These are phyloP conservation scores for Beauveria sp. DNA, from an alignment of 2,329 filamentous ascomycete species.

Conservation along the genomic window DNA sequence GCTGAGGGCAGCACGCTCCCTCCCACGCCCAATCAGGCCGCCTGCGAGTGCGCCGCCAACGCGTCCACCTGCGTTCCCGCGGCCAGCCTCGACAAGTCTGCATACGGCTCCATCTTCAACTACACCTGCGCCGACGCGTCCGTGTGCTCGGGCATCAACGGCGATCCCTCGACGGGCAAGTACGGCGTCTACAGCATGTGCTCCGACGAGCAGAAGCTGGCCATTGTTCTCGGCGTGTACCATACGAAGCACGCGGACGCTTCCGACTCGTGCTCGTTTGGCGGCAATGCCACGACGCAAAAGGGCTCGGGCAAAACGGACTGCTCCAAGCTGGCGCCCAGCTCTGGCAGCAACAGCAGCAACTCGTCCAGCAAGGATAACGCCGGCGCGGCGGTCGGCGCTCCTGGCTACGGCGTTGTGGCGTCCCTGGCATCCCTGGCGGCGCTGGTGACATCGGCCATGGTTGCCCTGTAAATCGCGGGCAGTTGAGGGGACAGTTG, in stretches of 20 bases:
- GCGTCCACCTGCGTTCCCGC: constrained; percentile 64
- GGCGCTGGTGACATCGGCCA: constrained; percentile 37
- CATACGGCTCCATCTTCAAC: constrained; percentile 41
- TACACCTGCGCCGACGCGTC: constrained; percentile 8
- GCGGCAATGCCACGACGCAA: constrained; percentile 54
- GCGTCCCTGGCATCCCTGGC: constrained; percentile 26
- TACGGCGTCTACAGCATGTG: constrained; percentile 80
- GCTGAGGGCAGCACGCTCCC: constrained; percentile 56
- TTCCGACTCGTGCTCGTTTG: constrained; percentile 61
- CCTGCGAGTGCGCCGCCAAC: constrained; percentile 81
- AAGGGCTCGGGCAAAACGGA: constrained; percentile 37
- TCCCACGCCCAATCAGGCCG: constrained; percentile 66
- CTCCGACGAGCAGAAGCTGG: constrained; percentile 60
- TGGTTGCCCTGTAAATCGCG: constrained; percentile 43
- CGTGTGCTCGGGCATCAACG: constrained; percentile 4
- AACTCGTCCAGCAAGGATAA: constrained; percentile 11
- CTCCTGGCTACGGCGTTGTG: constrained; percentile 30
- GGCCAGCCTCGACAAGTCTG: constrained; percentile 45
- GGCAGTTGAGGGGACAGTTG: neutral
- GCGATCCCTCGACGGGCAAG: constrained; percentile 34
- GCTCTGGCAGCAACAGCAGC: constrained; percentile 13
- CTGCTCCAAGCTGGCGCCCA: constrained; percentile 39
- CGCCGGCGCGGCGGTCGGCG: constrained; percentile 28
- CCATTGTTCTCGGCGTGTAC: constrained; percentile 36
- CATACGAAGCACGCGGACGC: constrained; percentile 50